Base-by-base conservation (phyloP, 108 stramenopile species). In the Aureococcus anophagefferens region DNA sequence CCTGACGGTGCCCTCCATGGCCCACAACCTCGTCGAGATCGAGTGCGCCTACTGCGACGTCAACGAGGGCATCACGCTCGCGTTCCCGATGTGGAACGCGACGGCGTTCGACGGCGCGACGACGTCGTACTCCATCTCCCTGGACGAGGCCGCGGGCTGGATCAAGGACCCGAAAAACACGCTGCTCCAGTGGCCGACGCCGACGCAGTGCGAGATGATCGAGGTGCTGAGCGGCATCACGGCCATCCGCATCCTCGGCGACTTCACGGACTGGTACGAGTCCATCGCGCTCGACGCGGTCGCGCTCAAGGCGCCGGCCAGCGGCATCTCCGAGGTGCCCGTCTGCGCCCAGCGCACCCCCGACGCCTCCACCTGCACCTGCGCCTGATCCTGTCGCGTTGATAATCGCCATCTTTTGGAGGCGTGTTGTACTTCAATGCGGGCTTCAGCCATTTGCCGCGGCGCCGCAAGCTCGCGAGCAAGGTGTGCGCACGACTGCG, bases 221-320 rank as follows among this genome's bases (percentile, higher is more conserved):
- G 80, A 86, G 62, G 72, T 86, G 35, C 77, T 86, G 11, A 70
- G 69, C 65, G 67, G 80, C 16, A 78, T 83, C 33, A 65, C 85
- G 0, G 62, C 51, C 35, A 63, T 86, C 25, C 68, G 71, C 18
- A 83, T 86, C 36, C 74, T 83, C 33, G 85, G 85, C 13, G 85
- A 86, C 65, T 80, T 77, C 46, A 85, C 85, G 16, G 65, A 67
- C 14, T 85, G 85, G 85, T 86, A 86, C 74, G 85, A 86, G 70
- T 79, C 51, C 45, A 78, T 86, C 16, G 73, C 69, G 5, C 73
- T 86, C 68, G 85, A 86, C 69, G 70, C 83, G 65, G 82, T 86
- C 9, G 16, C 35, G 11, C 72, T 79, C 71, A 69, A 46, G 70
- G 64, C 64, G 68, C 65, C 45, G 45, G 46, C 66, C 66, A 46